Evolutionary conservation across 2,329 filamentous ascomycete species (phyloP).

Genomic region (Phoma sp.): DNA sequence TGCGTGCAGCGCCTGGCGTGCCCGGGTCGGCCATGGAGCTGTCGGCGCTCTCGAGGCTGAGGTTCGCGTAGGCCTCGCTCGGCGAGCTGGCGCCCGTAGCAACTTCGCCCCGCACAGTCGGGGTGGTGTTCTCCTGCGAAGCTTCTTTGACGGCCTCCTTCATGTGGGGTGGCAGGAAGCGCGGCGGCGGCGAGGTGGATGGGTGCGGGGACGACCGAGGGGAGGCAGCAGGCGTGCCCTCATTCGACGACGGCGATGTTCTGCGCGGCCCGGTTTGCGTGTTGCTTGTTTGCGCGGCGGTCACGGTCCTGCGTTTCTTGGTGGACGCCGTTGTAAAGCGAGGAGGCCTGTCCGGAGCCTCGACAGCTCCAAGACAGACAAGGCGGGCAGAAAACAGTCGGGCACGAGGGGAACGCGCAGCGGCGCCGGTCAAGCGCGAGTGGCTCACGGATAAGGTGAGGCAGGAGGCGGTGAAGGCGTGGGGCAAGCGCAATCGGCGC

Average conservation of each 20-base stretch:
- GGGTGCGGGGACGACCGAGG: constrained; percentile 48
- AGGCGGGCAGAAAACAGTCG: constrained; percentile 16
- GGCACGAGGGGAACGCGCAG: constrained; percentile 7
- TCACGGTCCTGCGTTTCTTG: constrained; percentile 57
- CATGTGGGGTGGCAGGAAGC: constrained; percentile 63
- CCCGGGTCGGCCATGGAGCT: constrained; percentile 32
- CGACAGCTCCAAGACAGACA: constrained; percentile 46
- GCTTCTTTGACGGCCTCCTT: constrained; percentile 58
- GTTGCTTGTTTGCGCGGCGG: constrained; percentile 31
- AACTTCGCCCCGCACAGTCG: constrained; percentile 44
- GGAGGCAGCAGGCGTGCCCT: constrained; percentile 37
- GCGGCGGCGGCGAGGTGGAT: constrained; percentile 48
- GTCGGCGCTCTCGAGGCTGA: constrained; percentile 56
- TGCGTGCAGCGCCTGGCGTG: constrained; percentile 11
- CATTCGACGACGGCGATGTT: constrained; percentile 43
- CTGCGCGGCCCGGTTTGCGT: constrained; percentile 9
- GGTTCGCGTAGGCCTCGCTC: constrained; percentile 60
- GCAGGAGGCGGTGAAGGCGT: constrained; percentile 19
- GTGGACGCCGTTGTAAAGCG: constrained; percentile 51
- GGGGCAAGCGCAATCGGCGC: constrained; percentile 31
- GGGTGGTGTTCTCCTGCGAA: constrained; percentile 31
- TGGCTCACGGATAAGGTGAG: constrained; percentile 10
- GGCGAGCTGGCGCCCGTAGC: constrained; percentile 54
- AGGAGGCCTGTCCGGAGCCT: constrained; percentile 48
- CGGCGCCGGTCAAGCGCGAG: constrained; percentile 27